Base-by-base conservation (phyloP, 129 eudicot genomes). In the Chrysanthemum seticuspe region DNA sequence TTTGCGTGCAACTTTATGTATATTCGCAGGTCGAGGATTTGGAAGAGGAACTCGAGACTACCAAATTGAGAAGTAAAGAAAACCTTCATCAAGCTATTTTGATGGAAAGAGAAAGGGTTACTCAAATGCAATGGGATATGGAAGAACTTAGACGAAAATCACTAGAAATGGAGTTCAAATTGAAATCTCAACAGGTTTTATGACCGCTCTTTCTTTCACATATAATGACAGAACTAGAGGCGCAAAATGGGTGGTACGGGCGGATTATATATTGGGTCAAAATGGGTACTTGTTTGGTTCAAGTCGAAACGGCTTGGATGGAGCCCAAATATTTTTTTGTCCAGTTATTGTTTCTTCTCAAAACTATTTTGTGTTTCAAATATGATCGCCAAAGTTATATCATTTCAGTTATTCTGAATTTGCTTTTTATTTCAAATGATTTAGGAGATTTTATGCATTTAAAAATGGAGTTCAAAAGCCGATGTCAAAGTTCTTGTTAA, bases 91-190 rank as follows among this genome's bases (percentile, higher is more conserved):
- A 94, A 79, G 94, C 99, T 21, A 80, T 94, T 50, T 62, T 81
- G 34, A 81, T 84, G 82, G 99, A 94, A 80, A 83, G 87, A 74
- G 99, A 88, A 69, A 88, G 96, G 79, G 80, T 86, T 72, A 94
- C 89, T 71, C 95, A 90, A 82, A 94, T 90, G 99, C 99, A 94
- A 76, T 94, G 99, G 99, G 96, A 90, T 72, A 94, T 94, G 99
- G 99, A 94, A 73, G 97, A 94, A 83, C 91, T 90, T 64, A 75
- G 89, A 70, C 86, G 82, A 36, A 93, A 84, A 78, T 87, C 99
- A 47, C 64, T 88, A 44, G 97, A 94, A 82, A 85, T 88, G 91
- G 97, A 94, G 74, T 57, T 88, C 80, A 86, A 84, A 70, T 76
- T 94, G 73, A 88, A 86, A 53, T 78, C 91, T 67, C 87, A 79